Evolutionary conservation across 352 stramenopile species (phyloP).

Genomic region (Phytopythium cucurbitacearum): DNA sequence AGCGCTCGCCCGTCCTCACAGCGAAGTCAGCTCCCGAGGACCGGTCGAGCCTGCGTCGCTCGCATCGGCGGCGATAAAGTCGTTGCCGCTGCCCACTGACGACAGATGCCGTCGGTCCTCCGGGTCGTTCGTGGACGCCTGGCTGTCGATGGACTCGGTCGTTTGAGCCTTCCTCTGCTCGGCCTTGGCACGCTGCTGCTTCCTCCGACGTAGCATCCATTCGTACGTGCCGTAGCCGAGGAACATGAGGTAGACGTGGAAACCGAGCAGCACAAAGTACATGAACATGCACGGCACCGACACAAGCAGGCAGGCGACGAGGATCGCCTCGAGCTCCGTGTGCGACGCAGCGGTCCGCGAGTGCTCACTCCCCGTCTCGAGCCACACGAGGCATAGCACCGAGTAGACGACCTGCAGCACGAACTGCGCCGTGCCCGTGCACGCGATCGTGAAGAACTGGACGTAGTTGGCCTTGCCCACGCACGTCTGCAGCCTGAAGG

Average conservation of each 20-base stretch:
- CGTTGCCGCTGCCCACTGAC: slow-evolving; percentile 31
- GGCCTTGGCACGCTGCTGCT: slow-evolving; percentile 55
- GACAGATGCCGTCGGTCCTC: slow-evolving; percentile 23
- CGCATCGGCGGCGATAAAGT: slow-evolving; percentile 26
- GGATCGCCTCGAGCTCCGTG: slow-evolving; percentile 36
- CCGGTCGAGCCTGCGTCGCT: background rate
- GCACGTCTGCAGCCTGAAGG: slow-evolving; percentile 73
- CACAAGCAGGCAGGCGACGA: slow-evolving; percentile 49
- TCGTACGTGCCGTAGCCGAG: slow-evolving; percentile 86
- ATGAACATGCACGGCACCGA: slow-evolving; percentile 81
- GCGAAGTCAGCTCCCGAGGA: slow-evolving; percentile 17
- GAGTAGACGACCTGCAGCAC: slow-evolving; percentile 54
- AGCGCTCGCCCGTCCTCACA: slow-evolving; percentile 7
- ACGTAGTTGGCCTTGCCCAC: slow-evolving; percentile 80
- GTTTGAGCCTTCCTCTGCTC: slow-evolving; percentile 30
- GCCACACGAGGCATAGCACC: slow-evolving; percentile 43
- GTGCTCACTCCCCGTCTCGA: slow-evolving; percentile 28
- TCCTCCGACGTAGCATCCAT: slow-evolving; percentile 81
- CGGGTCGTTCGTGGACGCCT: slow-evolving; percentile 12
- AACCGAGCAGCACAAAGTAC: slow-evolving; percentile 81
- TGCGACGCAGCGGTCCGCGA: slow-evolving; percentile 11
- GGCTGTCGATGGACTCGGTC: slow-evolving; percentile 11
- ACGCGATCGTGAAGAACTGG: slow-evolving; percentile 85
- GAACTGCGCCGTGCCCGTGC: slow-evolving; percentile 63
- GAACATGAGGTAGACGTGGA: slow-evolving; percentile 76